A percentile compares a stretch with the other conserved stretches of the same genome.
Conservation (phyloP, 2,329 filamentous ascomycete genomes). For the Hypoxylon sp. region DNA sequence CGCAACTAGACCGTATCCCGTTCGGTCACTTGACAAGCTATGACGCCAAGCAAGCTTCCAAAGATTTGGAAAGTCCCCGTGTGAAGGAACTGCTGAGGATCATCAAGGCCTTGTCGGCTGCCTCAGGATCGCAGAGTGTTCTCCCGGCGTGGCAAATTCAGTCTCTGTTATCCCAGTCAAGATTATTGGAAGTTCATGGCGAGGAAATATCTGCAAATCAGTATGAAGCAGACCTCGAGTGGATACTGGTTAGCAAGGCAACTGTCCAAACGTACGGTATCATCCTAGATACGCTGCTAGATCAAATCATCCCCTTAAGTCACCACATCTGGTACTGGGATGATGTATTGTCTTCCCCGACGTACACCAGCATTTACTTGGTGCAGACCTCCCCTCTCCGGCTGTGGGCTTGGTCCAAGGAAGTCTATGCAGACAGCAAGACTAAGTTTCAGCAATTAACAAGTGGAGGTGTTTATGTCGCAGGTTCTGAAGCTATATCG, state of each 20-base stretch:
- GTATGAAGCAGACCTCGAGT: constrained; percentile 86
- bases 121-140: constrained; percentile 73
- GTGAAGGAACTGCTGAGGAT: constrained; percentile 76
- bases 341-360: constrained; percentile 83
- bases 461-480: constrained; percentile 46
- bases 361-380: constrained; percentile 85
- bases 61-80: constrained; percentile 66
- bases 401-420: constrained; percentile 78
- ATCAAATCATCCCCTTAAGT: constrained; percentile 85
- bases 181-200: constrained; percentile 60
- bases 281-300: constrained; percentile 81
- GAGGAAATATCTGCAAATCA: constrained; percentile 56
- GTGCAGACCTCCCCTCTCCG: constrained; percentile 86
- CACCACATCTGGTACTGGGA: constrained; percentile 98
- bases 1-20: constrained; percentile 75
- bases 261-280: constrained; percentile 91
- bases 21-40: constrained; percentile 62
- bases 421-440: constrained; percentile 76
- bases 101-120: constrained; percentile 79
- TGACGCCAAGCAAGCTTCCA: constrained; percentile 56
- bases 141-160: constrained; percentile 73
- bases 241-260: constrained; percentile 91
- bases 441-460: constrained; percentile 60
- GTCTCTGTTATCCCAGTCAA: constrained; percentile 73
- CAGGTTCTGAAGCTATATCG: constrained; percentile 51